Evolutionary conservation across 495 filamentous ascomycete species (phyloP).

Genomic region (Elaphomyces granulatus): DNA sequence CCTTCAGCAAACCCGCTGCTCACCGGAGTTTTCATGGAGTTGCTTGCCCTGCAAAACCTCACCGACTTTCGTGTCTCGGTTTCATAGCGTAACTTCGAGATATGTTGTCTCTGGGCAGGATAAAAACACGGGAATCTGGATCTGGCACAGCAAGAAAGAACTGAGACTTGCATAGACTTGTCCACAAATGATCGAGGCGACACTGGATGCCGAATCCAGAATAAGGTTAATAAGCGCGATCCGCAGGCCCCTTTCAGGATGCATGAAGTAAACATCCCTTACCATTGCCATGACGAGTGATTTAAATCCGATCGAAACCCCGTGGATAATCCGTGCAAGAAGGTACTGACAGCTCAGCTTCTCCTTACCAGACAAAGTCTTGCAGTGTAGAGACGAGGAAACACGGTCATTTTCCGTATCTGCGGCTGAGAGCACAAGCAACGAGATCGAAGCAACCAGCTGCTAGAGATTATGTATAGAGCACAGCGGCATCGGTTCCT

Average conservation of each 20-base stretch:
- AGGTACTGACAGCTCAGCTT: slow-evolving; percentile 2
- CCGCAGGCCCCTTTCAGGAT: slow-evolving; percentile 45
- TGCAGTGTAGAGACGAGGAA: not conserved
- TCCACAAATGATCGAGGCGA: slow-evolving; percentile 36
- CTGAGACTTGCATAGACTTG: slow-evolving; percentile 32
- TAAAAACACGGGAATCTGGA: slow-evolving; percentile 13
- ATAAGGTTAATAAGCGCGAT: slow-evolving; percentile 48
- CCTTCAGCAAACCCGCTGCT: slow-evolving; percentile 5
- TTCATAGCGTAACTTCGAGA: slow-evolving; percentile 16
- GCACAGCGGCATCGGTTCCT: not conserved
- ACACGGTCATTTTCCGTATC: not conserved
- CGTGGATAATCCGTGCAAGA: slow-evolving; percentile 28
- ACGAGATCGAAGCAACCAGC: not conserved
- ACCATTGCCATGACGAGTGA: slow-evolving; percentile 41
- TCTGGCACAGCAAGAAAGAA: slow-evolving; percentile 11
- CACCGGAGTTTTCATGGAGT: too few species aligned
- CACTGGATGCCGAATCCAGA: slow-evolving; percentile 36
- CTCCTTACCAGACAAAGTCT: not conserved
- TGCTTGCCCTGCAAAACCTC: too few species aligned
- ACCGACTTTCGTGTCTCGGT: too few species aligned
- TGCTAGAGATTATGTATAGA: not conserved
- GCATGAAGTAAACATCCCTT: slow-evolving; percentile 45
- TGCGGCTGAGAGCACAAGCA: not conserved
- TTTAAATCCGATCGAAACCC: slow-evolving; percentile 44
- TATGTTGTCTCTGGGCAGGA: slow-evolving; percentile 17